Base-by-base conservation (phyloP, 371 early-diverging fungal species). In the Mucor velutinosus region DNA sequence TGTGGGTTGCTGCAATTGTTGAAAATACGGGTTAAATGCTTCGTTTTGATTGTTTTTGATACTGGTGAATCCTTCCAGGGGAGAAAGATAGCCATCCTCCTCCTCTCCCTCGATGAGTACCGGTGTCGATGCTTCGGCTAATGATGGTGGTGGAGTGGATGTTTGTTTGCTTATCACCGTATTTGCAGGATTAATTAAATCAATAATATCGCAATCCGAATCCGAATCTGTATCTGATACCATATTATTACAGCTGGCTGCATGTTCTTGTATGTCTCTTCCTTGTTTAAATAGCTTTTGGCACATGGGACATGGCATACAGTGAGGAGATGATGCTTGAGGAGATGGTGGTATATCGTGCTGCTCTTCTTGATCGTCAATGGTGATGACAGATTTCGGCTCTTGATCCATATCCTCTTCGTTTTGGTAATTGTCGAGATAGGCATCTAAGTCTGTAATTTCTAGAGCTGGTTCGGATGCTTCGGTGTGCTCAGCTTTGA, bases 31-130 rank as follows among this genome's bases (percentile, higher is more conserved):
- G 43, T 64, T 60, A 37, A 37, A 58, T 29, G 33, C 41, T 32
- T 23, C 58, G 39, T 56, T 41, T 17, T 56, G 17, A 25, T 47
- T 21, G 32, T 56, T 39, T 25, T 61, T 33, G 6, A 74, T 27
- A 33, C 39, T 74, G 10, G 58, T 67, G 37, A 70, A 71, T 0
- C 74, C 74, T 60, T 70, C 67, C 25, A 74, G 55, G 1, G 74
- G 74, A 7, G 74, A 74, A 4, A 74, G 43, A 19, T 67, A 67
- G 1, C 71, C 71, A 32, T 67, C 65, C 5, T 65, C 63, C 0
- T 65, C 57, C n/a, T n/a, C n/a, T n/a, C n/a, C n/a, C n/a, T n/a
- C n/a, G n/a, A n/a, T n/a, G n/a, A n/a, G n/a, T n/a, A n/a, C n/a
- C n/a, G n/a, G n/a, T n/a, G n/a, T n/a, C n/a, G n/a, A n/a, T 47